Conservation (phyloP, 83 land plant species). For the Picea abies region DNA sequence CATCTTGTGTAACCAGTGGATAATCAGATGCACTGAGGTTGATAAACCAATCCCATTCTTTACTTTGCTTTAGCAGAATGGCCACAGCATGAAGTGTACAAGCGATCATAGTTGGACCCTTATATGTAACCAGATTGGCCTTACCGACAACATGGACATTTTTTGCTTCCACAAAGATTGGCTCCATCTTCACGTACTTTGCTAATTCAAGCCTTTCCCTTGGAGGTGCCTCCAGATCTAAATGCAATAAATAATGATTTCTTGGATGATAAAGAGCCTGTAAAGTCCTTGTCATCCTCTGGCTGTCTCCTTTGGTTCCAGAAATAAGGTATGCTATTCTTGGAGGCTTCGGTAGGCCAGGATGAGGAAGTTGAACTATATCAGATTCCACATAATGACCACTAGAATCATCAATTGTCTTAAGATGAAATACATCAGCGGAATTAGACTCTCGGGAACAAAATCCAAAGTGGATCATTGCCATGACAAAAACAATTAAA, state of each 20-base stretch:
- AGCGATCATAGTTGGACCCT: conserved; percentile 88
- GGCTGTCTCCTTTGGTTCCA: conserved; percentile 80
- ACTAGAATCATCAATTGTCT: background rate
- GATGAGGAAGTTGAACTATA: background rate
- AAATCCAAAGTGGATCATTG: conserved; percentile 7
- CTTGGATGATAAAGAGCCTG: conserved; percentile 83
- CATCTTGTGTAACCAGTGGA: conserved; percentile 86
- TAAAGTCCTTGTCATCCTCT: conserved; percentile 70
- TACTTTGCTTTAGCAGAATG: conserved; percentile 59
- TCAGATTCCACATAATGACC: conserved; percentile 5
- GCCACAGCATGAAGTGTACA: conserved; percentile 81
- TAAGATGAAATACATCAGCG: background rate
- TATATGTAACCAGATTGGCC: conserved; percentile 79
- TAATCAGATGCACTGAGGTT: conserved; percentile 89
- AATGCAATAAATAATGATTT: conserved; percentile 74
- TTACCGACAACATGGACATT: conserved; percentile 78
- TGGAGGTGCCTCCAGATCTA: conserved; percentile 85
- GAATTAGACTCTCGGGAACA: background rate
- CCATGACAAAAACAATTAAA: conserved; percentile 8
- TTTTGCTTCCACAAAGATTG: conserved; percentile 56
- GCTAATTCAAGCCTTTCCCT: conserved; percentile 72
- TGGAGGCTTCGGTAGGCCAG: conserved; percentile 24
- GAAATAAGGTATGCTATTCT: conserved; percentile 63
- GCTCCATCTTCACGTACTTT: conserved; percentile 54
- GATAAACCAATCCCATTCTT: conserved; percentile 81